Evolutionary conservation across 345 rosid genomes (phyloP).

Genomic region (Nephelium lappaceum): DNA sequence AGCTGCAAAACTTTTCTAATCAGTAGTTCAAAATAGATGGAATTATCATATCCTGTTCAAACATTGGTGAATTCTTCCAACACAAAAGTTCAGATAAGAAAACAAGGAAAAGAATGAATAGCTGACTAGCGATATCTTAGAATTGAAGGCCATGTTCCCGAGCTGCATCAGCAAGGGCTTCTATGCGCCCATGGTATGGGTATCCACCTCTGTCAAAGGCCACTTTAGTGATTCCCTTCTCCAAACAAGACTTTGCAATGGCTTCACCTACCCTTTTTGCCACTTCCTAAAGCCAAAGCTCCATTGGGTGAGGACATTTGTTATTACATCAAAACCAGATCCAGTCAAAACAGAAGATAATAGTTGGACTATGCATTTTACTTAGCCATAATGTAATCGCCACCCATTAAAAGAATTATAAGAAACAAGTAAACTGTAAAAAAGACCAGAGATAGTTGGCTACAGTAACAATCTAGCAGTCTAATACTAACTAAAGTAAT

Average conservation of each 20-base stretch:
- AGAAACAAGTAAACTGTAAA: not conserved
- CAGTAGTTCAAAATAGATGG: not conserved
- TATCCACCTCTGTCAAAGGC: conserved; percentile 94
- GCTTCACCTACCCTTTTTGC: conserved; percentile 84
- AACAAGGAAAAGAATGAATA: conserved; percentile 14
- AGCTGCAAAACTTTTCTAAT: not conserved
- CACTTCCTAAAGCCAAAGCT: conserved; percentile 65
- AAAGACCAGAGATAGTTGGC: not conserved
- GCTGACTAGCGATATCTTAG: conserved; percentile 34
- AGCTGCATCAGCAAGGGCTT: conserved; percentile 83
- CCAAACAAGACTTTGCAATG: conserved; percentile 83
- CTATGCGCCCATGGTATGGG: conserved; percentile 87
- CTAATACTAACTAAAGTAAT: not conserved
- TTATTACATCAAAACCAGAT: not conserved
- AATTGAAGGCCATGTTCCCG: conserved; percentile 88
- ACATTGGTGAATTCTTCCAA: not conserved
- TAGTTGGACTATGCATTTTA: not conserved
- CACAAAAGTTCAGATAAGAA: not conserved
- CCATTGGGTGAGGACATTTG: conserved; percentile 1
- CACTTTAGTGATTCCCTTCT: conserved; percentile 86
- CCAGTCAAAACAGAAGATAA: not conserved
- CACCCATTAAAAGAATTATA: not conserved
- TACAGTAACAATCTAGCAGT: not conserved
- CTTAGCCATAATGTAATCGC: not conserved
- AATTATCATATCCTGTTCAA: not conserved